Base-by-base conservation (phyloP, 306 rosid genomes). In the Gleditsia sinensis region DNA sequence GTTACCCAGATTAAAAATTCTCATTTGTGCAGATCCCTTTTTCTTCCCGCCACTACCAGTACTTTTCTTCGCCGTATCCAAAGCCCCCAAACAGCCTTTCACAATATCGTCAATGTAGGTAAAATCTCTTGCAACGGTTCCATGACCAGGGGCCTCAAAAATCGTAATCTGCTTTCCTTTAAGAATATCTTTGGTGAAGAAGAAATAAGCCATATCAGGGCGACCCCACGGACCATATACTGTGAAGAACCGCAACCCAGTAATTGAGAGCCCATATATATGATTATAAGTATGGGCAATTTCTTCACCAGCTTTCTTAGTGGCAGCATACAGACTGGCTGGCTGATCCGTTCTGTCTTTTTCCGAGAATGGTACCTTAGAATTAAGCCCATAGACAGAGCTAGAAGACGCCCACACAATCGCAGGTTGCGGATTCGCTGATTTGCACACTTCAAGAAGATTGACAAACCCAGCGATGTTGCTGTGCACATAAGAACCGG, bases 151-250 rank as follows among this genome's bases (percentile, higher is more conserved):
- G 0, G 92, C 83, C 48, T 92, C 89, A 45, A 83, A 92, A 23
- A 92, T 80, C 0, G 89, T 78, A 61, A 90, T 86, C 6, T 79
- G 71, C 71, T 89, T 92, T 65, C 98, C 88, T 49, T 86, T 90
- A 7, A 92, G 77, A 74, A 92, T 92, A 49, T 92, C 90, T 73
- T 83, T 90, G 1, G 95, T 87, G 56, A 92, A 92, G 57, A 84
- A 92, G 80, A 86, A 92, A 76, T 92, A 92, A 0, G 96, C 92
- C 98, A 92, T 92, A 60, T 90, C 92, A n/a, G 98, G 98, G n/a
- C 96, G 80, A 10, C 96, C 96, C 94, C 96, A 92, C 0, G 95
- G 98, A 25, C 98, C 98, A 56, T 90, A 92, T 16, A 92, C 96
- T 0, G 98, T 92, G 79, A 92, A 90, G 76, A 90, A 92, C 13